A percentile compares a stretch with the other conserved stretches of the same genome.
These are phyloP conservation scores for Cryptococcus sp. DNA, from an alignment of 1,284 basidiomycete genomes.

Conservation along the genomic window DNA sequence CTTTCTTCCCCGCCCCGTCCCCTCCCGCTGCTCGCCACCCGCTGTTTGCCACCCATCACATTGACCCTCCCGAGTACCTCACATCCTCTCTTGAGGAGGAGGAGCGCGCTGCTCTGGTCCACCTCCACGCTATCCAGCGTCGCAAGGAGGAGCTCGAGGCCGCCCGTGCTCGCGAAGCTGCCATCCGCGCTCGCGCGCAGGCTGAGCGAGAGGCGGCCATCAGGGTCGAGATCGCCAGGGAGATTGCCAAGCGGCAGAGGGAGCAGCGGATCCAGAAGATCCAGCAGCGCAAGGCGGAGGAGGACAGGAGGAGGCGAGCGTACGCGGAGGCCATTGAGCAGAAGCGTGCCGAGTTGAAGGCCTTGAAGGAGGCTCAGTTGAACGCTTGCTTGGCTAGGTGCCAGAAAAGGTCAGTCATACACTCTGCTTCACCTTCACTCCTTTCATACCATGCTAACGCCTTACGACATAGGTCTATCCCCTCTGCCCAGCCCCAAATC, in stretches of 20 bases:
- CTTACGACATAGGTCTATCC: background rate
- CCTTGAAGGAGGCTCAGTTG: slow-evolving; percentile 1
- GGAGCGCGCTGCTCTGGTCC: slow-evolving; percentile 41
- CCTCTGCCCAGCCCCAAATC: background rate
- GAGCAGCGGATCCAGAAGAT: slow-evolving; percentile 3
- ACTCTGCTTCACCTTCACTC: background rate
- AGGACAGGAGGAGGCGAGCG: slow-evolving; percentile 4
- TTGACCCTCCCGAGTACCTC: slow-evolving; percentile 3
- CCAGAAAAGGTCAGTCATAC: slow-evolving; percentile 14
- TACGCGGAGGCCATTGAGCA: slow-evolving; percentile 10
- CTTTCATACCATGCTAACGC: background rate
- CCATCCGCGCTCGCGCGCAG: slow-evolving; percentile 10
- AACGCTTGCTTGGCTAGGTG: slow-evolving; percentile 4
- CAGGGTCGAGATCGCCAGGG: slow-evolving; percentile 3
- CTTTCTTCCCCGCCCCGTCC: background rate
- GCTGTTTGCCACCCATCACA: slow-evolving; percentile 1
- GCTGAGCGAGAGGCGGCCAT: slow-evolving; percentile 15
- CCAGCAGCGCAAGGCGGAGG: slow-evolving; percentile 2
- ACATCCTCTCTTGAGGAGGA: slow-evolving; percentile 29
- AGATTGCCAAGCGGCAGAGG: background rate
- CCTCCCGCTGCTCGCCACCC: background rate
- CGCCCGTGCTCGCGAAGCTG: slow-evolving; percentile 23
- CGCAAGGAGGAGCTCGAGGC: slow-evolving; percentile 35
- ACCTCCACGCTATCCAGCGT: slow-evolving; percentile 39
- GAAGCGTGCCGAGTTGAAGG: slow-evolving; percentile 9